Evolutionary conservation across 2,329 filamentous ascomycete genomes (phyloP), one percentile per base, ranked within the genome.

Genomic region (Fusarium bulbicola): DNA sequence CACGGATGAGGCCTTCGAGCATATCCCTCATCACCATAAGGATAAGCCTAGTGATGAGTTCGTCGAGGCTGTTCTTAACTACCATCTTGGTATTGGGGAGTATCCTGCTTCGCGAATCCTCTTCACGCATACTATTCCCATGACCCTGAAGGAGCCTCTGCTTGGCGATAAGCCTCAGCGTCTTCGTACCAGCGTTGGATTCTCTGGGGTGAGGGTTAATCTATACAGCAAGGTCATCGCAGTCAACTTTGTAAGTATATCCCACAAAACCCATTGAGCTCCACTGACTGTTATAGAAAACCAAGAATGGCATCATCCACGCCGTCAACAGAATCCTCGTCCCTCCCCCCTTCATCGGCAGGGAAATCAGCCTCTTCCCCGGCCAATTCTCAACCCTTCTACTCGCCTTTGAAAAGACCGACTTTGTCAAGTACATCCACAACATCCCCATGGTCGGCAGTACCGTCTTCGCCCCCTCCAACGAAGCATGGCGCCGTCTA

Each of bases 231-330:
- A 89, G 72, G 84, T 97, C 39, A 83, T 95, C 8, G 89, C 87
- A 7, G 85, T 89, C 59, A 90, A 97, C 81, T 89, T 96, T 75
- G 91, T 93, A 84, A 71, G 88, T 39, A 1, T 1, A 82, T 16
- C 14, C 4, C 5, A 21, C 1, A 0, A 7, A 0, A 26, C 2
- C 0, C 2, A 13, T 24, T 40, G 21, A 37, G 9, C 24, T 46
- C 2, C 6, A 7, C 71, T 74, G 7, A 74, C 36, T 9, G 4
- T 14, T 0, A 6, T 49, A 92, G 91, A 87, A 88, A 79, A 92
- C 90, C 45, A 91, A 89, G 69, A 97, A 97, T 79, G 95, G 95
- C 46, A 86, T 96, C 43, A 89, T 97, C 73, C 95, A 97, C 81
- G 92, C 89, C 49, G 84, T 97, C 60, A 90, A 95, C 83, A 86